Percentiles rank a stretch among this genome's conserved stretches.
phyloP scores from a whole-genome alignment of 805 yeast genomes.

The Schizosaccharomyces lindneri region DNA sequence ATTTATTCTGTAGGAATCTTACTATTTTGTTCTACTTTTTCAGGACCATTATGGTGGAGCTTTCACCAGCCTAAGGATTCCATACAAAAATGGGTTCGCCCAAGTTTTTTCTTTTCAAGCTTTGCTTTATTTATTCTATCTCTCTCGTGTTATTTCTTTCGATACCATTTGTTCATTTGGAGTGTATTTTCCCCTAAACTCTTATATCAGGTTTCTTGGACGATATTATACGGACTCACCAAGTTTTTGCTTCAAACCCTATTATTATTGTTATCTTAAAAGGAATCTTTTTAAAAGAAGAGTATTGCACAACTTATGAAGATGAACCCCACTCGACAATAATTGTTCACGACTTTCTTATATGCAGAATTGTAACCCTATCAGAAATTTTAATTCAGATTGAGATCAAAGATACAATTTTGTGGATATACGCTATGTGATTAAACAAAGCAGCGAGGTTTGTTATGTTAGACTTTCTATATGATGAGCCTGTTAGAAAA shows the following conservation, averaged over 20 bases:
- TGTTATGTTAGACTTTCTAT: too few relatives aligned
- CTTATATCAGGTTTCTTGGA: slow-evolving; percentile 59
- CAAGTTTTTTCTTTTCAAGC: background rate
- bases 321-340: too few relatives aligned
- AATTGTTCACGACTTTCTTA: too few relatives aligned
- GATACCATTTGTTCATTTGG: slow-evolving; percentile 87
- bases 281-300: too few relatives aligned
- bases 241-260: background rate
- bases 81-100: background rate
- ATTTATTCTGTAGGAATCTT: slow-evolving; percentile 47
- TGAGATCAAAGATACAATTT: too few relatives aligned
- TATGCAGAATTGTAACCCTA: too few relatives aligned
- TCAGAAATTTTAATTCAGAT: too few relatives aligned
- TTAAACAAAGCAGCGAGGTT: too few relatives aligned
- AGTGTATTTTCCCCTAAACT: slow-evolving; percentile 90
- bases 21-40: slow-evolving; percentile 65
- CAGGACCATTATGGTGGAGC: slow-evolving; percentile 49
- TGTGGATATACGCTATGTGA: too few relatives aligned
- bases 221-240: background rate
- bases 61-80: slow-evolving; percentile 7
- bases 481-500: too few relatives aligned
- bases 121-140: slow-evolving; percentile 2
- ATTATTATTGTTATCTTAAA: too few relatives aligned
- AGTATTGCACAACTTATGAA: too few relatives aligned
- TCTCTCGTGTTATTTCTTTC: slow-evolving; percentile 42